Evolutionary conservation across 257 asterid species (phyloP).

Genomic region (Echites panduratus): DNA sequence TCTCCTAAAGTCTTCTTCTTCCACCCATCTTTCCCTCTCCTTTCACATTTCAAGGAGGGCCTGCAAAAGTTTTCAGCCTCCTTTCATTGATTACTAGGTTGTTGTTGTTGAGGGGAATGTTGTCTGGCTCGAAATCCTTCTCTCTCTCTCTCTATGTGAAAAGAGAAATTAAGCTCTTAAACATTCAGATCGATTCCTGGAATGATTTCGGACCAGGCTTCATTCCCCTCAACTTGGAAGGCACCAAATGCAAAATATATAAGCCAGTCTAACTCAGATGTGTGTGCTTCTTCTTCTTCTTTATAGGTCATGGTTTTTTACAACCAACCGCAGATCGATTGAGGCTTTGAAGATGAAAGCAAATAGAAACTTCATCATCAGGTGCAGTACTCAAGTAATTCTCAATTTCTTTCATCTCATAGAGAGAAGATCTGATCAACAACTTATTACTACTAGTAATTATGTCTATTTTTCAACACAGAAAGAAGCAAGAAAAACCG

Average conservation of each 20-base stretch:
- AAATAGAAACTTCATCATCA: too few species aligned
- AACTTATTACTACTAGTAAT: too few species aligned
- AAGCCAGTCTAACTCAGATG: too few species aligned
- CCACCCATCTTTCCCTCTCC: neutral
- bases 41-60: neutral
- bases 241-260: slow-evolving; percentile 1
- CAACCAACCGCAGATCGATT: neutral
- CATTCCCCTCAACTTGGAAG: slow-evolving; percentile 59
- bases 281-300: neutral
- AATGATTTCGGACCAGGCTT: slow-evolving; percentile 72
- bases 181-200: too few species aligned
- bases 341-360: neutral
- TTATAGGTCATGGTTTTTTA: neutral
- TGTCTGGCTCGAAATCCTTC: slow-evolving; percentile 56
- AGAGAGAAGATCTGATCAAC: too few species aligned
- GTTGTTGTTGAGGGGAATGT: slow-evolving; percentile 71
- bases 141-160: slow-evolving; percentile 10
- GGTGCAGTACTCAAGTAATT: neutral
- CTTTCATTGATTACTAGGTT: neutral
- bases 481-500: too few species aligned
- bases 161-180: neutral
- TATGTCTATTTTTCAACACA: too few species aligned
- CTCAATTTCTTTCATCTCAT: neutral
- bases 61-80: neutral
- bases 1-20: neutral